Conservation (phyloP, 805 yeast species). For the Wickerhamiella azyma region DNA sequence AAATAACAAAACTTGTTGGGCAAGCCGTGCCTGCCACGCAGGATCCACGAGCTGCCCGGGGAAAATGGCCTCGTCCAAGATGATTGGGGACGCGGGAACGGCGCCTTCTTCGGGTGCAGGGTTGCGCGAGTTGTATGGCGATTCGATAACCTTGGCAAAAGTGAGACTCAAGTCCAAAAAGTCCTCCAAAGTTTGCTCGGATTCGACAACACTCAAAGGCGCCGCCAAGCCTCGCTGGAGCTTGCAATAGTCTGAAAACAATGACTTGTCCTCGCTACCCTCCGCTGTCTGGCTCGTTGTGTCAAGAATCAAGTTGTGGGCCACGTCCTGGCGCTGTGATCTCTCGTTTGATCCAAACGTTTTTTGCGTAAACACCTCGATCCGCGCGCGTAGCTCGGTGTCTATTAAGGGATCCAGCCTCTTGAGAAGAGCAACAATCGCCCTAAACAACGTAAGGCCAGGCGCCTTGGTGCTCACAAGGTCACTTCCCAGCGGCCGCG, state of each 20-base stretch:
- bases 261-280: background rate
- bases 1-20: conserved; percentile 4
- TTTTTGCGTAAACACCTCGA: background rate
- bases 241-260: background rate
- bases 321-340: background rate
- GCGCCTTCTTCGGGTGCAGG: background rate
- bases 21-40: background rate
- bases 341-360: background rate
- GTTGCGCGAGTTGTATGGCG: too few relatives aligned
- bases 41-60: background rate
- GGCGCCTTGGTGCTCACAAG: background rate
- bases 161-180: background rate
- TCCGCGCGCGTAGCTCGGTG: background rate
- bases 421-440: background rate
- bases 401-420: background rate
- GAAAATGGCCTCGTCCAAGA: background rate
- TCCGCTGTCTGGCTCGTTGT: too few relatives aligned
- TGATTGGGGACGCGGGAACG: background rate
- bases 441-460: background rate
- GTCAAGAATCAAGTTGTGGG: background rate
- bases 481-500: background rate
- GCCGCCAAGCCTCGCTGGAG: background rate
- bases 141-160: background rate
- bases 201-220: background rate
- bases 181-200: background rate